phyloP scores from a whole-genome alignment of 768 basidiomycete species.

The Tulasnella calospora region DNA sequence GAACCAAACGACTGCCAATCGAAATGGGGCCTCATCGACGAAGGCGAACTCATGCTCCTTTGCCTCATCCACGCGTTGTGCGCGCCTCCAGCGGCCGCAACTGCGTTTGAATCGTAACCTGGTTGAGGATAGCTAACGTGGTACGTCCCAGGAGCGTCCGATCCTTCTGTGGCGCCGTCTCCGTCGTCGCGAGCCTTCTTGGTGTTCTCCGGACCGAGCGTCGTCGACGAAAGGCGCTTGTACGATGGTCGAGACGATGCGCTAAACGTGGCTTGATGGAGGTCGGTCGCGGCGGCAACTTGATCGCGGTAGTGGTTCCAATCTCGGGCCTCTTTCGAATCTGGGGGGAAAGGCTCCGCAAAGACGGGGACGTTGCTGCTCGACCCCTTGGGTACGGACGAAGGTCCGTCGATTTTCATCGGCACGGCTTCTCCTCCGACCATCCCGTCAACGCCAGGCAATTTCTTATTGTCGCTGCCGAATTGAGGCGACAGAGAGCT shows the following conservation, averaged over 20 bases:
- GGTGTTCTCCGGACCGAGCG: conserved; percentile 17
- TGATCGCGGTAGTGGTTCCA: conserved; percentile 17
- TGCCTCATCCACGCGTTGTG: conserved; percentile 22
- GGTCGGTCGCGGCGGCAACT: neutral
- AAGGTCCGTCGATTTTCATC: neutral
- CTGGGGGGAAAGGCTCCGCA: conserved; percentile 19
- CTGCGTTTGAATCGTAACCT: neutral
- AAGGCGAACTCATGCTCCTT: conserved; percentile 23
- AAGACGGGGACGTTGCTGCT: neutral
- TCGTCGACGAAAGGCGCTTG: conserved; percentile 20
- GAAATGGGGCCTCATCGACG: conserved; percentile 13
- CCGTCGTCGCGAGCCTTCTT: conserved; percentile 10
- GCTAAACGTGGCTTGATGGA: neutral
- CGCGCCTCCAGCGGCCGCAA: conserved; percentile 3
- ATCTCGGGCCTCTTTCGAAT: conserved; percentile 20
- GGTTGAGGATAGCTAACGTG: conserved; percentile 20
- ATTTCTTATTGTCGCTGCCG: neutral
- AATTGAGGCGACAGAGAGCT: neutral
- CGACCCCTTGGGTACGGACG: neutral
- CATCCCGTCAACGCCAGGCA: neutral
- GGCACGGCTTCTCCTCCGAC: neutral
- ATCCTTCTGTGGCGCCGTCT: neutral
- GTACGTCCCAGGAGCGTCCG: neutral
- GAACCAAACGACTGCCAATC: conserved; percentile 19
- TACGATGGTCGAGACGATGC: conserved; percentile 5